Percentiles rank a stretch among this genome's conserved stretches.
These are phyloP conservation scores for Eudorina sp. DNA, from an alignment of 139 green algal species.

Conservation along the genomic window DNA sequence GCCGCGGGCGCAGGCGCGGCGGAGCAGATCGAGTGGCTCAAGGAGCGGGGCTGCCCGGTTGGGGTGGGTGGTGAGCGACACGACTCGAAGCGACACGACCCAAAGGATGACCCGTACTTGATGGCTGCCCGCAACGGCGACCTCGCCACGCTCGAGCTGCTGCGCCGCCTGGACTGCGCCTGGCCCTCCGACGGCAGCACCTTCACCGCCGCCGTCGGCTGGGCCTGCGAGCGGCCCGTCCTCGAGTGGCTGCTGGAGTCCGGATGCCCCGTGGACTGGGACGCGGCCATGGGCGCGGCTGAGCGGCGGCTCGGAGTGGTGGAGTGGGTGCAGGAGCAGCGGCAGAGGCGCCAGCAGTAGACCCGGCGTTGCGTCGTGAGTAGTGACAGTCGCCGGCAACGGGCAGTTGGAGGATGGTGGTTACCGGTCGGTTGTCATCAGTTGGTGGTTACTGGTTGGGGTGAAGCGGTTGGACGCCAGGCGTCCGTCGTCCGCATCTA, in stretches of 20 bases:
- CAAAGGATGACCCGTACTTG: neutral
- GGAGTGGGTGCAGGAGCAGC: neutral
- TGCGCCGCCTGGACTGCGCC: constrained; percentile 22
- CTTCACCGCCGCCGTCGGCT: neutral
- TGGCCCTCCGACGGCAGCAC: neutral
- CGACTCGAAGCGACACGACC: too few species aligned
- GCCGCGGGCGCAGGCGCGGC: neutral
- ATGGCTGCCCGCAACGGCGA: neutral
- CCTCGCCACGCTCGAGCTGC: neutral
- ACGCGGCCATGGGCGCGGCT: neutral
- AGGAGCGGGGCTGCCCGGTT: neutral
- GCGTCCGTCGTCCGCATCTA: too few species aligned
- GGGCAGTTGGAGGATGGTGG: too few species aligned
- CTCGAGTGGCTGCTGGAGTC: neutral
- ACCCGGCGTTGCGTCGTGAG: neutral
- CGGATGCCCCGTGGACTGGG: constrained; percentile 26
- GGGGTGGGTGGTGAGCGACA: neutral
- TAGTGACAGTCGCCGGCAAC: neutral
- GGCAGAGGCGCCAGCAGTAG: neutral
- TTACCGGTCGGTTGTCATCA: too few species aligned
- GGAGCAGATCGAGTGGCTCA: constrained; percentile 6
- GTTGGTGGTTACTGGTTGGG: too few species aligned
- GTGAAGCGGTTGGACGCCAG: too few species aligned
- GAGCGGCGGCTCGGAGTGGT: neutral
- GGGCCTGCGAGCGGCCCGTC: neutral